Evolutionary conservation across 2,329 filamentous ascomycete species (phyloP), one percentile per base, ranked within the genome.

Genomic region (Hymenoscyphus infarciens): DNA sequence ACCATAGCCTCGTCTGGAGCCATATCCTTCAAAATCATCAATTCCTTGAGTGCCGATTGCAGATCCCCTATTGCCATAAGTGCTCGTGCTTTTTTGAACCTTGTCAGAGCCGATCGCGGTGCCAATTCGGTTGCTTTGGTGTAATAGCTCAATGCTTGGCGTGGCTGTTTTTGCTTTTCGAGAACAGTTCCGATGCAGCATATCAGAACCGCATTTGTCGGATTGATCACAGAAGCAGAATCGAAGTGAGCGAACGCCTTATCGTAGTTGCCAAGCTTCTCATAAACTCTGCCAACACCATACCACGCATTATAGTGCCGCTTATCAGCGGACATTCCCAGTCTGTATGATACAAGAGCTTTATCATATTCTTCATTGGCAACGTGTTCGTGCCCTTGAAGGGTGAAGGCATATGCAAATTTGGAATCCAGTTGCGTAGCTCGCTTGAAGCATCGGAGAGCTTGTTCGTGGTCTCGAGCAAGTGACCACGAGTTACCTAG

Each of bases 251-350:
- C 87, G 72, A 96, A 91, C 1, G 95, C 94, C 74, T 95, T 91
- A 65, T 96, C 91, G 70, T 91, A 93, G 74, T 92, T 93, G 72
- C 92, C 93, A 71, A 96, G 85, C 73, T 93, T 94, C 75, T 96
- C 91, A 71, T 94, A 95, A 1, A 97, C 92, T 64, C 84, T 82
- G 33, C 86, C 87, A 62, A 90, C 87, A 68, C 95, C 95, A 74
- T 98, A 99, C 85, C 96, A 98, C n/a, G 94, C 95, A 73, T 97
- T 97, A 79, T 98, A 99, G 74, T 97, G 94, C 22, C 94, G 87
- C 61, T 85, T 87, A 72, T 99, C 93, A 0, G 91, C 92, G 54
- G 88, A 85, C 68, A 99, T 90, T 1, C 92, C 93, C 60, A 88
- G 86, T 38, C 96, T 87, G 75, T 97, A 99, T 1, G 92, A 89